phyloP scores from a whole-genome alignment of 106 monocot genomes.

The Dioscorea alata region DNA sequence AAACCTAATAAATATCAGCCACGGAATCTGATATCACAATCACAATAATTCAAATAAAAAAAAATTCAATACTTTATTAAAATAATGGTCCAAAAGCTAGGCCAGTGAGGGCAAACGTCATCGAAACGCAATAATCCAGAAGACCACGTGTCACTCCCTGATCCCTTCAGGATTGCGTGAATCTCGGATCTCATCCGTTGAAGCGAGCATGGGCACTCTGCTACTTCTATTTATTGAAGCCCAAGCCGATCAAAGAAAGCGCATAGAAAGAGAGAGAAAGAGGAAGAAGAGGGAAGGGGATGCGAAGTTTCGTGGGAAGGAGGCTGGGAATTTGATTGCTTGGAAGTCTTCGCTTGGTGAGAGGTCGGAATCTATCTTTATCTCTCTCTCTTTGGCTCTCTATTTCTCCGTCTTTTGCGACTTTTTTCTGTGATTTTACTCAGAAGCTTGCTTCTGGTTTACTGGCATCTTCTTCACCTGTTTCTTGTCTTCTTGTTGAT shows the following conservation, averaged over 20 bases:
- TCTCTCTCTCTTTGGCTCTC: background rate
- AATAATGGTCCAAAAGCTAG: no score
- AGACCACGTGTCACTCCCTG: background rate
- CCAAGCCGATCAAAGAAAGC: background rate
- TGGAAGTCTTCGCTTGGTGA: background rate
- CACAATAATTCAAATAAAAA: no score
- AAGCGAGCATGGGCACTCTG: background rate
- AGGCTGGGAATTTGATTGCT: background rate
- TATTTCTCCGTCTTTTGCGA: background rate
- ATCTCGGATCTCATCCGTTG: background rate
- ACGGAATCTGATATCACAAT: no score
- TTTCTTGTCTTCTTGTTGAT: background rate
- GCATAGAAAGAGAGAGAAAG: background rate
- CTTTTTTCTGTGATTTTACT: background rate
- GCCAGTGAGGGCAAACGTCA: no score
- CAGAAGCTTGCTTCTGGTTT: no score
- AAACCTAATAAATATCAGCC: no score
- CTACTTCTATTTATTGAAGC: background rate
- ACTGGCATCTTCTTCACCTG: background rate
- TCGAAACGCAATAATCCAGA: no score
- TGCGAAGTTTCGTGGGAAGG: background rate
- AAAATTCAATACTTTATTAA: no score
- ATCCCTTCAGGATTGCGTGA: background rate
- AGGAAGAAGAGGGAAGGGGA: no score
- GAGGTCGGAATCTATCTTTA: background rate